phyloP scores from a whole-genome alignment of 1,284 basidiomycete species.

The Tremellales sp. region DNA sequence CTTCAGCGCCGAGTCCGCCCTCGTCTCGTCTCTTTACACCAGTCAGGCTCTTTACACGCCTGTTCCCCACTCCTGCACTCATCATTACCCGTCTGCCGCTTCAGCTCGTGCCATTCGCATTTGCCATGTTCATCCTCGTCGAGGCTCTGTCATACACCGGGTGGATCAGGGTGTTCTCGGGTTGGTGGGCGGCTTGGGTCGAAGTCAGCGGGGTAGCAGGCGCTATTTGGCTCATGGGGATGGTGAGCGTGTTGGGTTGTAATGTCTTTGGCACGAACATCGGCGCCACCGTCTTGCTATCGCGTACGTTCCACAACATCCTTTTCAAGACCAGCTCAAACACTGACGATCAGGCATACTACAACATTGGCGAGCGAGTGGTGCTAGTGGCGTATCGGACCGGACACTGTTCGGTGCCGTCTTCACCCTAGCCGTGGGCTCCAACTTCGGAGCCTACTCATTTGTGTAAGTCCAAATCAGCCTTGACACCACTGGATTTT shows the following conservation, averaged over 20 bases:
- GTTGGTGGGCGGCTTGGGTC: conserved; percentile 62
- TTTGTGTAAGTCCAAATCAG: conserved; percentile 58
- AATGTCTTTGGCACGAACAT: conserved; percentile 92
- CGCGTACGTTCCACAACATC: conserved; percentile 39
- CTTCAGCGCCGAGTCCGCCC: conserved; percentile 1
- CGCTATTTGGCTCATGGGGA: conserved; percentile 54
- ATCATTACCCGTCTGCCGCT: conserved; percentile 58
- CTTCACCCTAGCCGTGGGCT: conserved; percentile 70
- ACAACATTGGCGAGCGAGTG: conserved; percentile 36
- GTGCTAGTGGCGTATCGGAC: conserved; percentile 25
- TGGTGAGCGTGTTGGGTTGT: conserved; percentile 66
- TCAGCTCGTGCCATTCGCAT: conserved; percentile 77
- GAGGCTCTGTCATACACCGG: conserved; percentile 76
- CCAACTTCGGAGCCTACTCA: conserved; percentile 88
- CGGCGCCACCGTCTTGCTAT: conserved; percentile 87
- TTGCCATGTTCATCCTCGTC: conserved; percentile 92
- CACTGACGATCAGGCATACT: conserved; percentile 25
- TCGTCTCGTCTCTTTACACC: conserved; percentile 4
- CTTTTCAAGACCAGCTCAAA: conserved; percentile 14
- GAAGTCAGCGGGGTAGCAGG: conserved; percentile 45
- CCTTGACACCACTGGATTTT: not conserved
- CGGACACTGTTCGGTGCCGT: conserved; percentile 45
- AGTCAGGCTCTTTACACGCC: conserved; percentile 15
- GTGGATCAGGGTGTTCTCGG: conserved; percentile 85
- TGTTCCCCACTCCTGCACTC: conserved; percentile 71